Percentiles rank a stretch among this genome's conserved stretches.
phyloP scores from a whole-genome alignment of 2,329 filamentous ascomycete genomes.

The Seiridium unicorne region DNA sequence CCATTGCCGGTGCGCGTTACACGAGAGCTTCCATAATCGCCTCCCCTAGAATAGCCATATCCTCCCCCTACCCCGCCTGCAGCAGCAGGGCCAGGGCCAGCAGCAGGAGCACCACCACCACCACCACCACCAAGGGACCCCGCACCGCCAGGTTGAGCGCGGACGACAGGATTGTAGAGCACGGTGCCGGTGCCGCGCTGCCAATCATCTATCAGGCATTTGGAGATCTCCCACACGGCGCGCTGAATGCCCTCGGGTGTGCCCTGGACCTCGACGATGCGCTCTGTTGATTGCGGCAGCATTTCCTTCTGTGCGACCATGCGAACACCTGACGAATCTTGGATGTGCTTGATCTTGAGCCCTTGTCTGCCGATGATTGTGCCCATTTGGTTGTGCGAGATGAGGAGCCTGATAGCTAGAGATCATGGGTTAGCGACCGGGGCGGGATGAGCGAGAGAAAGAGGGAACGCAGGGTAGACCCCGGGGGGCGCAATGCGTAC shows the following conservation, averaged over 20 bases:
- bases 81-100: constrained; percentile 18
- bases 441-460: too few species aligned
- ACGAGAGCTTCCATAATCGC: constrained; percentile 63
- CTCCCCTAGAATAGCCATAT: constrained; percentile 32
- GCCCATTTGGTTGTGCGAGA: constrained; percentile 99
- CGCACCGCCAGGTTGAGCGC: constrained; percentile 68
- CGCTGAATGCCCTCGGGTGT: constrained; percentile 93
- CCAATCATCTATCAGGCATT: constrained; percentile 97
- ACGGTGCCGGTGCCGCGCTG: constrained; percentile 96
- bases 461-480: constrained; percentile 35
- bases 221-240: constrained; percentile 97
- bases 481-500: constrained; percentile 46
- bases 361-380: constrained; percentile 97
- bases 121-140: constrained; percentile 27
- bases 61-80: constrained; percentile 47
- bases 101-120: constrained; percentile 12
- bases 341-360: constrained; percentile 99
- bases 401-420: constrained; percentile 91
- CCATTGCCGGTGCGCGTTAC: constrained; percentile 96
- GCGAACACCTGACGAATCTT: constrained; percentile 92
- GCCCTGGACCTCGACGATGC: constrained; percentile 95
- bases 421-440: constrained; percentile 20
- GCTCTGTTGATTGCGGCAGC: constrained; percentile 97
- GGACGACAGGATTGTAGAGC: constrained; percentile 93
- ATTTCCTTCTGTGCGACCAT: constrained; percentile 99